phyloP scores from a whole-genome alignment of 2,329 filamentous ascomycete genomes.

The Ciborinia camelliae region DNA sequence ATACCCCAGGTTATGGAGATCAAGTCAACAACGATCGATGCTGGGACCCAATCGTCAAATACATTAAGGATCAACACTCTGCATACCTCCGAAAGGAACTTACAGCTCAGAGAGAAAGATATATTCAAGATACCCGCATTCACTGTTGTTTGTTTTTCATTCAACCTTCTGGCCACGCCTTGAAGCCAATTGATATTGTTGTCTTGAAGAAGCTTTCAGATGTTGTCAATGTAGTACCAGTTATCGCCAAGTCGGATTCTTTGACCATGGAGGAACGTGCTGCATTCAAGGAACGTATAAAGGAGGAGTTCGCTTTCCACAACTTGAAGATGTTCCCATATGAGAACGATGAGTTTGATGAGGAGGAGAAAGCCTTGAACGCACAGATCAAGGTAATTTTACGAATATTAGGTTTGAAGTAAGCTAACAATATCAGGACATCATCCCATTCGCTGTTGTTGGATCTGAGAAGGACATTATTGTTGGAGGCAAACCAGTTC shows the following conservation, averaged over 20 bases:
- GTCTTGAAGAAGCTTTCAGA: slow-evolving; percentile 99
- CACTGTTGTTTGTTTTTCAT: slow-evolving; percentile 99
- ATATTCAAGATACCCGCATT: slow-evolving; percentile 98
- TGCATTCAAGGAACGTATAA: slow-evolving; percentile 98
- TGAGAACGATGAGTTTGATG: slow-evolving; percentile 97
- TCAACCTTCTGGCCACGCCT: slow-evolving; percentile 92
- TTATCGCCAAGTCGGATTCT: slow-evolving; percentile 97
- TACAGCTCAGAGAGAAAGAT: slow-evolving; percentile 96
- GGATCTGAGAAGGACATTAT: slow-evolving; percentile 98
- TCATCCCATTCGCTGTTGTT: slow-evolving; percentile 96
- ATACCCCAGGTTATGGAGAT: slow-evolving; percentile 97
- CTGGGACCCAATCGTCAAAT: slow-evolving; percentile 99
- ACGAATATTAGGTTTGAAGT: background rate
- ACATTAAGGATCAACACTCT: slow-evolving; percentile 99
- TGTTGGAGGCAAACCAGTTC: slow-evolving; percentile 94
- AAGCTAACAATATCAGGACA: slow-evolving; percentile 58
- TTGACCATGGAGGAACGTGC: slow-evolving; percentile 92
- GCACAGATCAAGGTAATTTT: slow-evolving; percentile 83
- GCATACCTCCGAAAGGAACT: slow-evolving; percentile 99
- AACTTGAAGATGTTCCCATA: slow-evolving; percentile 99
- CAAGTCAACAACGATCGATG: slow-evolving; percentile 99
- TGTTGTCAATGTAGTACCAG: slow-evolving; percentile 97
- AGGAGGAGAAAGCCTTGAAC: slow-evolving; percentile 92
- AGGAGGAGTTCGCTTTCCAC: slow-evolving; percentile 99
- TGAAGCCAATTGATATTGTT: slow-evolving; percentile 99